phyloP scores from a whole-genome alignment of 257 asterid species.

The Rubia yunnanensis region DNA sequence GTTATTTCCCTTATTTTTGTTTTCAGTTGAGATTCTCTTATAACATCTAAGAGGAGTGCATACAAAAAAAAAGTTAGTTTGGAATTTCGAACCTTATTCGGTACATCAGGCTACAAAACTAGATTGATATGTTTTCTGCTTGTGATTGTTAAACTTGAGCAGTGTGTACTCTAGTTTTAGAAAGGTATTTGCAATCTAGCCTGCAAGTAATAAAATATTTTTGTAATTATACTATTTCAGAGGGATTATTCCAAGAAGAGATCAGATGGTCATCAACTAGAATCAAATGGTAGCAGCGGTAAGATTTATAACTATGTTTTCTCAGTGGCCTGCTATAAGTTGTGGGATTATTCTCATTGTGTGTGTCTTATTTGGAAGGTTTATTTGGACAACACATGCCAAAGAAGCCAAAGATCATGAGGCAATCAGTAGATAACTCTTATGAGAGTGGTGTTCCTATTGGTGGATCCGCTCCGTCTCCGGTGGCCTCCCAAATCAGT shows the following conservation, averaged over 20 bases:
- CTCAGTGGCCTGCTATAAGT: slow-evolving; percentile 12
- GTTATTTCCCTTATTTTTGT: slow-evolving; percentile 26
- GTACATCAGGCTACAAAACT: background rate
- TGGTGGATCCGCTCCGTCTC: slow-evolving; percentile 71
- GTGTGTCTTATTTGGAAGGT: slow-evolving; percentile 42
- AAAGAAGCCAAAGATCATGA: slow-evolving; percentile 75
- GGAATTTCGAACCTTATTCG: background rate
- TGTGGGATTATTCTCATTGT: slow-evolving; percentile 12
- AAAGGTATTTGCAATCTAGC: background rate
- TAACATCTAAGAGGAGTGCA: background rate
- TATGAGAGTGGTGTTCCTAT: slow-evolving; percentile 52
- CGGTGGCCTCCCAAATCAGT: slow-evolving; percentile 83
- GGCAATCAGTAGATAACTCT: slow-evolving; percentile 60
- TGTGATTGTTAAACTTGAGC: background rate
- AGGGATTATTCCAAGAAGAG: slow-evolving; percentile 57
- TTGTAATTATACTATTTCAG: slow-evolving; percentile 36
- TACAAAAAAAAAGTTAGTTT: background rate
- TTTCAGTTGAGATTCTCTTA: background rate
- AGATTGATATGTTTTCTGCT: background rate
- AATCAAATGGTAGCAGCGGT: slow-evolving; percentile 66
- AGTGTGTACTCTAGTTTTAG: background rate
- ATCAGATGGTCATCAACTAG: slow-evolving; percentile 59
- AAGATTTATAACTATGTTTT: slow-evolving; percentile 14
- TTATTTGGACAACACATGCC: slow-evolving; percentile 54
- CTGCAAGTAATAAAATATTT: slow-evolving; percentile 4